Evolutionary conservation across 495 filamentous ascomycete genomes (phyloP), one percentile per base, ranked within the genome.

Genomic region (Cercophora newfieldiana): DNA sequence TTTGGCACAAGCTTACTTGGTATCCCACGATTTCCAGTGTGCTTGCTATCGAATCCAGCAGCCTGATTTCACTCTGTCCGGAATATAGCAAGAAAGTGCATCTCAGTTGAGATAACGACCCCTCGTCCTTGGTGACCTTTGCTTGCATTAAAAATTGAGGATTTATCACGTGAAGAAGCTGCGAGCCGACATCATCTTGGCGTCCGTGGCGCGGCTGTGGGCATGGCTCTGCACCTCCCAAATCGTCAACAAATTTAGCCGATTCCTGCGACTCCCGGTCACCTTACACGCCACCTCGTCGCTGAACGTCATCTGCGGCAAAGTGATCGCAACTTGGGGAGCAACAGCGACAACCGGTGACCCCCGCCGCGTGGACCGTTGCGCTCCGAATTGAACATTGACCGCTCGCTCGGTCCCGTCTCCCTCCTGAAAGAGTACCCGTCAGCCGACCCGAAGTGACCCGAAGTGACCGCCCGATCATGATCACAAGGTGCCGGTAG

Each of bases 401-500:
- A 53, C 49, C n/a, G n/a, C n/a, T 53, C 10, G 49, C 2, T 55
- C 21, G 22, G 19, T 26, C 51, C 24, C 21, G 26, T n/a, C 26
- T 51, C 26, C n/a, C 44, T 29, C 14, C n/a, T n/a, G n/a, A n/a
- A n/a, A n/a, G n/a, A n/a, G n/a, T n/a, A n/a, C n/a, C n/a, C 21
- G 50, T 26, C 25, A 54, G 19, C 50, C 37, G 37, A 44, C 37
- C 3, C 12, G 55, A 31, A 30, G n/a, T n/a, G n/a, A n/a, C n/a
- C n/a, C n/a, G n/a, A n/a, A 44, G 10, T 16, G 10, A 44, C 2
- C 51, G 12, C 22, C 53, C 66, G 50, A 68, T 58, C 60, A 68
- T 68, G 66, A 22, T 61, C 50, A 37, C 61, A 29, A 55, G 47
- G 33, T 55, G 47, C 26, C 61, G 54, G 59, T 64, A 60, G 30